Evolutionary conservation across 2,329 filamentous ascomycete genomes (phyloP).

Genomic region (Arthrinium puccinioides): DNA sequence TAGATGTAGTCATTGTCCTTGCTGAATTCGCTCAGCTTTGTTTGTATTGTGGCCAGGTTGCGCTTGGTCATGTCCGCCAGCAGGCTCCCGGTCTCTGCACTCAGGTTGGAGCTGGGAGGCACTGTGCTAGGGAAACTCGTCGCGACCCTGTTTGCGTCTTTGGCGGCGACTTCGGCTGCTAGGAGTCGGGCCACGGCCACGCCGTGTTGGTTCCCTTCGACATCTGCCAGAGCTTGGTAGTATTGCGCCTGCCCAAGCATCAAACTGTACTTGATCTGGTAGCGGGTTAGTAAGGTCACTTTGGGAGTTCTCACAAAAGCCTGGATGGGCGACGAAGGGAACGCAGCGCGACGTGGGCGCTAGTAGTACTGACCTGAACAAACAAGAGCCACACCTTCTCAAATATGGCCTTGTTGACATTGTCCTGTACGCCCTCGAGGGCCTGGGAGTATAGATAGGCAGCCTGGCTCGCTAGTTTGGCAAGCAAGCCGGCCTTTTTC

Average conservation of each 20-base stretch:
- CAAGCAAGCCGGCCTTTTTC: constrained; percentile 86
- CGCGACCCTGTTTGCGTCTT: constrained; percentile 70
- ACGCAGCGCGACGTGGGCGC: background rate
- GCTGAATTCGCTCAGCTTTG: constrained; percentile 65
- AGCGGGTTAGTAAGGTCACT: constrained; percentile 9
- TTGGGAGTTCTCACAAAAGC: too few species aligned
- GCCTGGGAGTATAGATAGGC: constrained; percentile 83
- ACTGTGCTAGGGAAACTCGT: constrained; percentile 74
- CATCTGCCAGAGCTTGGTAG: constrained; percentile 86
- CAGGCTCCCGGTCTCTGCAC: constrained; percentile 66
- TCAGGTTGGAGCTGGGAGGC: constrained; percentile 75
- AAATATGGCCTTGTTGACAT: constrained; percentile 83
- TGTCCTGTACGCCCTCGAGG: constrained; percentile 84
- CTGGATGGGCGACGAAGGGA: too few species aligned
- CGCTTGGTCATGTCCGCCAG: constrained; percentile 79
- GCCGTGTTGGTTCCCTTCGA: constrained; percentile 82
- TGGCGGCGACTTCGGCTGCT: constrained; percentile 69
- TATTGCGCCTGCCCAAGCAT: constrained; percentile 85
- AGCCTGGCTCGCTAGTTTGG: constrained; percentile 88
- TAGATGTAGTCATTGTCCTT: constrained; percentile 99
- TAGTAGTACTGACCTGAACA: constrained; percentile 54
- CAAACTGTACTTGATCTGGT: constrained; percentile 68
- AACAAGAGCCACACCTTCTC: constrained; percentile 89
- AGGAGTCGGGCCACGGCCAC: constrained; percentile 77
- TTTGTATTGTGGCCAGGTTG: constrained; percentile 72